Evolutionary conservation across 108 stramenopile species (phyloP).

Genomic region (Conticribra guillardii): DNA sequence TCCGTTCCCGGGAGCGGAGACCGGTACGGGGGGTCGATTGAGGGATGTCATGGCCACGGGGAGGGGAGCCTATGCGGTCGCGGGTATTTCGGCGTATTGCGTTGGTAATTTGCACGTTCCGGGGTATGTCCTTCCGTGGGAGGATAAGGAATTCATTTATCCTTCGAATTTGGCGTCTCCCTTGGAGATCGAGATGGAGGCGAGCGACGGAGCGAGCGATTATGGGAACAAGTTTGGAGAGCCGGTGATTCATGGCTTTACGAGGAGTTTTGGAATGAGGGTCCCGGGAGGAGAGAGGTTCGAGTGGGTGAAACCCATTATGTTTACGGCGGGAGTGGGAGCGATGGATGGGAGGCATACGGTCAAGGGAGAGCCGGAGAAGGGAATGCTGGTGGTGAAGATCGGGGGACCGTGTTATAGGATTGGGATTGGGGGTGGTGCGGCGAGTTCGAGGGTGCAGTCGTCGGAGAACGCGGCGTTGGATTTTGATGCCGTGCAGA

Average conservation of each 20-base stretch:
- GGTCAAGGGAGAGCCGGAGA: conserved; percentile 90
- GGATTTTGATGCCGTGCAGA: conserved; percentile 99
- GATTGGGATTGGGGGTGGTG: conserved; percentile 99
- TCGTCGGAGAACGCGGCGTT: conserved; percentile 88
- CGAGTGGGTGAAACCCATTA: conserved; percentile 99
- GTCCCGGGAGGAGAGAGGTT: conserved; percentile 91
- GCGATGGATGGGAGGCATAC: conserved; percentile 93
- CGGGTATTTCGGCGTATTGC: conserved; percentile 95
- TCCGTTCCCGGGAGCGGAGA: conserved; percentile 99
- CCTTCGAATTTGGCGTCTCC: conserved; percentile 91
- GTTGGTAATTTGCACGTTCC: conserved; percentile 98
- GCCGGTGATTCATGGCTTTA: conserved; percentile 96
- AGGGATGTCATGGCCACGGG: conserved; percentile 99
- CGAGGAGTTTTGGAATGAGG: conserved; percentile 95
- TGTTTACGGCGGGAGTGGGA: conserved; percentile 99
- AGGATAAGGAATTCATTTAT: conserved; percentile 88
- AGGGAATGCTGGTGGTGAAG: conserved; percentile 98
- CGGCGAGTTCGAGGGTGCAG: conserved; percentile 92
- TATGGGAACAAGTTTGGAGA: conserved; percentile 99
- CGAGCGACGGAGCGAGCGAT: conserved; percentile 97
- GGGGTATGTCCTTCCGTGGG: conserved; percentile 95
- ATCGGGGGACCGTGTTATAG: conserved; percentile 98
- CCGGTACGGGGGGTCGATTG: conserved; percentile 98
- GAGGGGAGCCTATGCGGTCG: conserved; percentile 92
- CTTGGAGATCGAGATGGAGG: conserved; percentile 92